A percentile compares a stretch with the other conserved stretches of the same genome.
phyloP scores from a whole-genome alignment of 1,139 yeast genomes.

The Petasospora fabianii region DNA sequence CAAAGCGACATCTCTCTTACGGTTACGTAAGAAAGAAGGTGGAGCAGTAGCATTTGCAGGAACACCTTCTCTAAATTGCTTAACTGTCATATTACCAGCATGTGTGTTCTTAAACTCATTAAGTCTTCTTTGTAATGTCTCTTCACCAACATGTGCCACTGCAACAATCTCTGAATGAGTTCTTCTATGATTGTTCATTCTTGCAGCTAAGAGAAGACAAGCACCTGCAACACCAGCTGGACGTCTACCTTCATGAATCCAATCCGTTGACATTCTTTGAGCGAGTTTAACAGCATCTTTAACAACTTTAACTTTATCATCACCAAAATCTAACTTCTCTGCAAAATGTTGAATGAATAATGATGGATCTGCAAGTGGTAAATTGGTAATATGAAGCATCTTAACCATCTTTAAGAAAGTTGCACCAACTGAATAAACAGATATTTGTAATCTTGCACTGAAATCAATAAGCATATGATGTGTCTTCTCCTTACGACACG shows the following conservation, averaged over 20 bases:
- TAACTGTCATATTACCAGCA: constrained; percentile 70
- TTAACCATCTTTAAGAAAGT: constrained; percentile 90
- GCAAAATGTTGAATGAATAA: constrained; percentile 92
- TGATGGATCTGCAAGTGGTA: constrained; percentile 93
- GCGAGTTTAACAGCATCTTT: constrained; percentile 85
- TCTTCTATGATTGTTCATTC: constrained; percentile 92
- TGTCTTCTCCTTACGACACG: constrained; percentile 87
- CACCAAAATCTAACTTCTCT: constrained; percentile 75
- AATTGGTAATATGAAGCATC: constrained; percentile 63
- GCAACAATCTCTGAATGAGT: constrained; percentile 93
- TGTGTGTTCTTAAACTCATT: constrained; percentile 81
- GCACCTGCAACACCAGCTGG: constrained; percentile 99
- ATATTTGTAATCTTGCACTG: constrained; percentile 81
- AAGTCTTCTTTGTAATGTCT: constrained; percentile 83
- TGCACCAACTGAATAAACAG: constrained; percentile 93
- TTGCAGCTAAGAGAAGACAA: constrained; percentile 83
- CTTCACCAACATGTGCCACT: constrained; percentile 93
- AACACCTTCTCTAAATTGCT: constrained; percentile 56
- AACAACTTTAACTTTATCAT: constrained; percentile 67
- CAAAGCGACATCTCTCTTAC: constrained; percentile 36
- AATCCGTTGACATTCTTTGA: constrained; percentile 87
- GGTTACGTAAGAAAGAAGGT: constrained; percentile 69
- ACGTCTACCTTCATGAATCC: constrained; percentile 95
- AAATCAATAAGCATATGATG: constrained; percentile 96
- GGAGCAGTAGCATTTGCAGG: constrained; percentile 46